phyloP scores from a whole-genome alignment of 495 filamentous ascomycete genomes.

The Penicillium salamii region DNA sequence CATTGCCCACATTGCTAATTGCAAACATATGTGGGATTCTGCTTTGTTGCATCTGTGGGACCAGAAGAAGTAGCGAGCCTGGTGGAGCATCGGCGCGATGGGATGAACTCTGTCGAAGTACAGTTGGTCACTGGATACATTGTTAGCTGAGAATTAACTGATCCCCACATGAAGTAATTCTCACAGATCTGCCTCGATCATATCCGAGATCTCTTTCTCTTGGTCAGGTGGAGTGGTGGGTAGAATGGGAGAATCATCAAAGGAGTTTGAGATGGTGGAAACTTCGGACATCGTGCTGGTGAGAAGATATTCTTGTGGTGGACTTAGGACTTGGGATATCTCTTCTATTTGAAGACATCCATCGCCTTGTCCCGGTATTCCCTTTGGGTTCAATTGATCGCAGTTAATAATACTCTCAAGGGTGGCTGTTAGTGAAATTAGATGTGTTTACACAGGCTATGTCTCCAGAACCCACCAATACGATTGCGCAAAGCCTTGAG shows the following conservation, averaged over 20 bases:
- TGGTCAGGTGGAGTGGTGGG: not conserved
- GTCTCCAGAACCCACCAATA: conserved; percentile 8
- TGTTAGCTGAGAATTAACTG: conserved; percentile 6
- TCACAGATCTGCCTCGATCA: conserved; percentile 7
- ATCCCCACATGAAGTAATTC: not conserved
- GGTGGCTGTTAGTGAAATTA: not conserved
- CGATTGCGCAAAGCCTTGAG: conserved; percentile 13
- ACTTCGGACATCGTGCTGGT: not conserved
- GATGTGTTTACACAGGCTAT: not conserved
- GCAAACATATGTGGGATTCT: conserved; percentile 40
- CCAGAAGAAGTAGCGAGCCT: conserved; percentile 43
- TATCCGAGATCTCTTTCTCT: conserved; percentile 1
- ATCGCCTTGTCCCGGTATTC: not conserved
- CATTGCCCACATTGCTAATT: conserved; percentile 56
- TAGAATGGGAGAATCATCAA: not conserved
- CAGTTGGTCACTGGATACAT: conserved; percentile 48
- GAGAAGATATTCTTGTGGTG: not conserved
- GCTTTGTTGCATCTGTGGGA: conserved; percentile 22
- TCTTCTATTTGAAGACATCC: not conserved
- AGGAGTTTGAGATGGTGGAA: not conserved
- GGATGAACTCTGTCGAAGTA: conserved; percentile 60
- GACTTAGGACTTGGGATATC: not conserved
- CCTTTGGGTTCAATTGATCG: not conserved
- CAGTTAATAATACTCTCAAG: conserved; percentile 9
- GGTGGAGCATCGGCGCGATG: conserved; percentile 52